Evolutionary conservation across 805 yeast genomes (phyloP), one percentile per base, ranked within the genome.

Genomic region (Hyphopichia homilentoma): DNA sequence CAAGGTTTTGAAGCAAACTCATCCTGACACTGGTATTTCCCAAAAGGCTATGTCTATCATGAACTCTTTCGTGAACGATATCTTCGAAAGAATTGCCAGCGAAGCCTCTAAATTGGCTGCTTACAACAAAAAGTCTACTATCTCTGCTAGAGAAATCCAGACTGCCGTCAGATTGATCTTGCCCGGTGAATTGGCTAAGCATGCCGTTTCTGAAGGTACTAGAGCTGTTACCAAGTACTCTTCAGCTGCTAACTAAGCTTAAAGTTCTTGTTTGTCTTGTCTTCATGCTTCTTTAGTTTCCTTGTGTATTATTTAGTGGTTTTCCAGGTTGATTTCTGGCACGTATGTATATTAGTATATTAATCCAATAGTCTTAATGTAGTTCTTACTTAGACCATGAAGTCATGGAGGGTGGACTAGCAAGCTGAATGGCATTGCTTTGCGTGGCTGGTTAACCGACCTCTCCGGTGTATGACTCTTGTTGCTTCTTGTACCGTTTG

Each of bases 211-310:
- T 29, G 63, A 57, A 46, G 63, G 63, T 52, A 57, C 63, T 39
- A 57, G 63, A 57, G 61, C 63, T 47, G 62, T 57, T 38, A 57
- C 63, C 43, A 57, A 57, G 57, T 57, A 57, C 58, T 57, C 63
- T 33, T 54, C 63, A 40, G 59, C 63, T 43, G 56, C 62, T 40
- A 52, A 55, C 50, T 57, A 57, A 44, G 41, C 16, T 13, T 5
- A 7, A 7, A 34, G 73, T 74, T 4, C 76, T 73, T 12, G 60
- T 20, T 20, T 20, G 22, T 20, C 22, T 8, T 8, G 11, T 20
- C 22, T 20, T 17, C 37, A 21, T 27, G 18, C 19, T 23, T 14
- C 27, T 33, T 33, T 33, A 36, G 29, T 33, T 36, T 33, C 21
- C 37, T 33, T 21, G 19, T 37, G 41, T 37, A 37, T 37, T 37